Percentiles rank a stretch among this genome's conserved stretches.
phyloP scores from a whole-genome alignment of 371 early-diverging fungal species.

The Catenaria anguillulae region DNA sequence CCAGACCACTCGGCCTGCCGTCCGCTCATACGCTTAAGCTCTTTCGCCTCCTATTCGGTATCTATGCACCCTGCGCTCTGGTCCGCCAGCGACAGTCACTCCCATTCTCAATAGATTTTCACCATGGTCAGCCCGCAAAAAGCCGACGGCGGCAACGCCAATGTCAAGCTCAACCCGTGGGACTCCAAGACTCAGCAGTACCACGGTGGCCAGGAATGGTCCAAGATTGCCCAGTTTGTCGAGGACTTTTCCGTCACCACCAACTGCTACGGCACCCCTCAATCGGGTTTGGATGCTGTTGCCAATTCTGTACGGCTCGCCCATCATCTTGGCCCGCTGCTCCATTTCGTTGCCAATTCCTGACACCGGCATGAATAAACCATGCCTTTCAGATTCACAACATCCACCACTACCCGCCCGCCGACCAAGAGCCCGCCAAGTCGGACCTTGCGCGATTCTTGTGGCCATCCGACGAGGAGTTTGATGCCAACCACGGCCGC shows the following conservation, averaged over 20 bases:
- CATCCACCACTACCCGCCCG: conserved; percentile 72
- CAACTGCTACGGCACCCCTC: conserved; percentile 64
- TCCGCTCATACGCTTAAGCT: no score
- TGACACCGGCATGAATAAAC: no score
- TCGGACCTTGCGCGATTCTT: conserved; percentile 58
- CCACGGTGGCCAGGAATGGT: conserved; percentile 78
- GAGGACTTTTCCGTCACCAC: conserved; percentile 81
- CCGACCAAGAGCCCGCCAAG: conserved; percentile 75
- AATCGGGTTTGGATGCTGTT: conserved; percentile 46
- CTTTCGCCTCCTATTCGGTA: no score
- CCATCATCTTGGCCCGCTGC: no score
- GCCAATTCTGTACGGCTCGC: background rate
- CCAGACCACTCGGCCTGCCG: no score
- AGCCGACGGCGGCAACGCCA: background rate
- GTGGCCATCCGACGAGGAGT: conserved; percentile 40
- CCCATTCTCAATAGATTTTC: no score
- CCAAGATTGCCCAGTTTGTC: conserved; percentile 57
- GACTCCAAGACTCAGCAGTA: conserved; percentile 23
- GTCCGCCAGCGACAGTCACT: no score
- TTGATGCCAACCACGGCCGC: conserved; percentile 22
- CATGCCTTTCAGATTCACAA: conserved; percentile 22
- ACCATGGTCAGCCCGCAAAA: background rate
- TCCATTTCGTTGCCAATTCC: no score
- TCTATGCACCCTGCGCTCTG: no score
- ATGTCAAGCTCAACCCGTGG: conserved; percentile 2